Evolutionary conservation across 2,329 filamentous ascomycete genomes (phyloP), one percentile per base, ranked within the genome.

Genomic region (Paecilomyces fulvus): DNA sequence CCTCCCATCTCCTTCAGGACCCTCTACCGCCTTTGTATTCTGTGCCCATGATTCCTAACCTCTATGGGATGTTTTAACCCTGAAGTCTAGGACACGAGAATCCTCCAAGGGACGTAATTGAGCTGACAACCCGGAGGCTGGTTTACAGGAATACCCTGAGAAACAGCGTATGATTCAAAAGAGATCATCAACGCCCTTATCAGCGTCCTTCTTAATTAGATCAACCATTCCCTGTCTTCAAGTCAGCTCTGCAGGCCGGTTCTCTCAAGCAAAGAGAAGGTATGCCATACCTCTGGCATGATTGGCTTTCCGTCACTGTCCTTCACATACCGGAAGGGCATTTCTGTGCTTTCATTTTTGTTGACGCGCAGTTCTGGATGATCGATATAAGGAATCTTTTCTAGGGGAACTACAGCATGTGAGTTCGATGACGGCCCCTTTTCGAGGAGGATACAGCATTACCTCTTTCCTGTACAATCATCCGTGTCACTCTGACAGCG

Each of bases 271-370:
- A 53, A 31, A 8, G 1, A 4, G 8, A 52, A 10, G 30, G 17
- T 52, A 51, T 33, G n/a, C 70, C 80, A 75, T 74, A 96, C 92
- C 77, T 89, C 81, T 21, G 94, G 94, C 91, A 99, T 96, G 57
- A 96, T 85, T 0, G 92, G 90, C 63, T 89, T 79, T 49, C 88
- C 90, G 56, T 89, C 78, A 10, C 83, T 76, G 53, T 82, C 86
- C 68, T 83, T 87, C 53, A 99, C 92, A 70, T 99, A 99, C 63
- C 94, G 89, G 74, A 99, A 99, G 0, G 94, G 94, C 94, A 99
- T 97, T 73, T 96, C 82, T 0, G 92, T 96, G 71, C 89, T 94
- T 76, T 99, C 94, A 67, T 95, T 87, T 70, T 94, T 86, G 71
- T 89, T 90, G 71, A 97, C 87, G 68, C 86, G 86, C 68, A 99